These are phyloP conservation scores for Herpetomonas tarakana DNA, from an alignment of 208 protist genomes.

Conservation along the genomic window DNA sequence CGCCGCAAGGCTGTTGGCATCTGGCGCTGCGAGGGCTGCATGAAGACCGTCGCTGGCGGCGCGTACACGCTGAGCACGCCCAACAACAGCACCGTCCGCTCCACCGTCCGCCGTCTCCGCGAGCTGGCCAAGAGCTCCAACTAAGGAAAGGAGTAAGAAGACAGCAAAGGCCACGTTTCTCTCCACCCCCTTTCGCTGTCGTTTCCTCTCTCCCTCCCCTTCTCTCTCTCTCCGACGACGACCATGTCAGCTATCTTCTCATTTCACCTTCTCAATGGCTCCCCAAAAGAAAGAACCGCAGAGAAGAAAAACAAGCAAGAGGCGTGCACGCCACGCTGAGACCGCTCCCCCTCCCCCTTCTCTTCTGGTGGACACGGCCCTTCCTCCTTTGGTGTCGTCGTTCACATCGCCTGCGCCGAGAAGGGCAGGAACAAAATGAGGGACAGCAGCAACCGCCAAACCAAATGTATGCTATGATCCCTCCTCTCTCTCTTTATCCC, in stretches of 20 bases:
- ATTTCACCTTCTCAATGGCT: neutral
- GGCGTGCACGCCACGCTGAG: too few relatives aligned
- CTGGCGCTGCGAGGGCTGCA: constrained; percentile 98
- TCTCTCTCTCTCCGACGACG: constrained; percentile 3
- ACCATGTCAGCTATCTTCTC: neutral
- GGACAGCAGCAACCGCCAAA: too few relatives aligned
- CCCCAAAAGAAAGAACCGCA: too few relatives aligned
- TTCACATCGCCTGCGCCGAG: too few relatives aligned
- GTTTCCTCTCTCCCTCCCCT: constrained; percentile 2
- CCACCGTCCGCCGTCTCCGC: constrained; percentile 97
- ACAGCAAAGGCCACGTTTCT: neutral
- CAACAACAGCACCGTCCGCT: constrained; percentile 97
- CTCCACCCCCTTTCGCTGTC: neutral
- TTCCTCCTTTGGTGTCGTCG: too few relatives aligned
- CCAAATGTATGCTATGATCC: too few relatives aligned
- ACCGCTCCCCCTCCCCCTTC: too few relatives aligned
- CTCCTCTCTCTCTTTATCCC: too few relatives aligned
- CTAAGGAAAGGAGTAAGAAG: neutral
- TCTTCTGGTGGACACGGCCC: too few relatives aligned
- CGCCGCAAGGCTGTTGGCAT: constrained; percentile 97
- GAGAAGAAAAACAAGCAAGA: too few relatives aligned
- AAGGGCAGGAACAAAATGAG: too few relatives aligned
- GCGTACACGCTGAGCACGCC: constrained; percentile 95
- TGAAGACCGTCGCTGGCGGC: constrained; percentile 97
- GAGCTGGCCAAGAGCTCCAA: constrained; percentile 87